Evolutionary conservation across 176 grass and related monocot species (phyloP), one percentile per base, ranked within the genome.

Genomic region (Microstegium vimineum): DNA sequence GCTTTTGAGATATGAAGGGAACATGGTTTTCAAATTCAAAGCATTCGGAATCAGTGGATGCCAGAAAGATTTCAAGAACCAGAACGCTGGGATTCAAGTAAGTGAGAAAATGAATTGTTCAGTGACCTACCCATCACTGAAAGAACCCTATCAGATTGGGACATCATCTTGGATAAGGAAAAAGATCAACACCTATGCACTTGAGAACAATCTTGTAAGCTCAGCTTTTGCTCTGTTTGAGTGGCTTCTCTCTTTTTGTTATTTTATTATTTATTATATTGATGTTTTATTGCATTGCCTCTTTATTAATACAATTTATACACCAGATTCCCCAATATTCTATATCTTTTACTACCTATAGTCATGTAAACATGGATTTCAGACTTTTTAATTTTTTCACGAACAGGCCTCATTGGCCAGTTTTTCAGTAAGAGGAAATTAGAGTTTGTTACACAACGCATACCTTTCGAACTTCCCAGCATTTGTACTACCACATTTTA

Each of bases 1-100:
- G 20, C 26, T 87, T 14, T 71, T 87, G 32, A 82, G 79, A 61
- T 82, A 82, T 15, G 78, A 76, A 77, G 86, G 64, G 5, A 77
- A 82, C 14, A 32, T 82, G 86, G 17, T 71, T 15, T 83, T 83
- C 80, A 77, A 41, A 57, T 20, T 78, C 66, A 83, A 78, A 66
- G 42, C 20, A 10, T 88, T 83, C 0, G 74, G 86, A 14, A 25
- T 10, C 1, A 73, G 41, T 23, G 80, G 80, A 57, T 41, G 26
- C 20, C 42, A 73, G 27, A 88, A 88, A 77, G 10, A 65, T 22
- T 65, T 78, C 20, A 83, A 16, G 35, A 18, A 33, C 42, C 35
- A 66, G 6, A 31, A 27, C 0, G 18, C 14, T 38, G 30, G 28
- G 54, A 35, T 34, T 57, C 6, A 28, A 17, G 43, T 35, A 43